phyloP scores from a whole-genome alignment of 2,329 filamentous ascomycete species.

The Fusarium dimerum region DNA sequence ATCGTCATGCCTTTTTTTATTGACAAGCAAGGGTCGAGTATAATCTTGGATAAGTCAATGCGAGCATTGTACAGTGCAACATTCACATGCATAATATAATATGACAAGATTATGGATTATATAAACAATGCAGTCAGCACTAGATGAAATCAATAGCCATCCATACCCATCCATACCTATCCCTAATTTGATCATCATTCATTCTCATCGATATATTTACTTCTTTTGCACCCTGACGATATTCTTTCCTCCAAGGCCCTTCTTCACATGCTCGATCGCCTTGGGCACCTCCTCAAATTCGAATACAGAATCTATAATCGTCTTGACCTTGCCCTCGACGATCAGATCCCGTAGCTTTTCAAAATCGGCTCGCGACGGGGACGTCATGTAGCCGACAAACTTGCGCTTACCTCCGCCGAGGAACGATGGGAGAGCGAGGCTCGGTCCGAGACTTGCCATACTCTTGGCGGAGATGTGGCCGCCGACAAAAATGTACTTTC shows the following conservation, averaged over 20 bases:
- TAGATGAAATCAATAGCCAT: too few relatives aligned
- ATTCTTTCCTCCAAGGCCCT: slow-evolving; percentile 60
- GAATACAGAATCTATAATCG: slow-evolving; percentile 56
- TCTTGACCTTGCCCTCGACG: slow-evolving; percentile 56
- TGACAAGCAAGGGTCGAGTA: too few relatives aligned
- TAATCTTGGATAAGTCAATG: too few relatives aligned
- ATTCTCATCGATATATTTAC: background rate
- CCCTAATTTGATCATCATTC: background rate
- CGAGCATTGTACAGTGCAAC: too few relatives aligned
- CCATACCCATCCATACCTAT: too few relatives aligned
- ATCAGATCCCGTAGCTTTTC: slow-evolving; percentile 55
- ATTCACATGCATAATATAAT: too few relatives aligned
- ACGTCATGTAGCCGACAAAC: slow-evolving; percentile 42
- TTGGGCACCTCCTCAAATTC: slow-evolving; percentile 56
- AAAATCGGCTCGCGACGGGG: slow-evolving; percentile 48
- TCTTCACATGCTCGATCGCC: slow-evolving; percentile 61
- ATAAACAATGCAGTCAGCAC: too few relatives aligned
- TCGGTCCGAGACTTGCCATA: slow-evolving; percentile 24
- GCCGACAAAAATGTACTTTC: slow-evolving; percentile 54
- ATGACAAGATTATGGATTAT: too few relatives aligned
- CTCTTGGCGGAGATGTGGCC: slow-evolving; percentile 34
- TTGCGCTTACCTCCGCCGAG: slow-evolving; percentile 44
- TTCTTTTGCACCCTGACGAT: slow-evolving; percentile 37
- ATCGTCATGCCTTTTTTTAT: too few relatives aligned
- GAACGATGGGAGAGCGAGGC: slow-evolving; percentile 34